A percentile compares a stretch with the other conserved stretches of the same genome.
Conservation (phyloP, 352 stramenopile genomes). For the Thraustotheca clavata region DNA sequence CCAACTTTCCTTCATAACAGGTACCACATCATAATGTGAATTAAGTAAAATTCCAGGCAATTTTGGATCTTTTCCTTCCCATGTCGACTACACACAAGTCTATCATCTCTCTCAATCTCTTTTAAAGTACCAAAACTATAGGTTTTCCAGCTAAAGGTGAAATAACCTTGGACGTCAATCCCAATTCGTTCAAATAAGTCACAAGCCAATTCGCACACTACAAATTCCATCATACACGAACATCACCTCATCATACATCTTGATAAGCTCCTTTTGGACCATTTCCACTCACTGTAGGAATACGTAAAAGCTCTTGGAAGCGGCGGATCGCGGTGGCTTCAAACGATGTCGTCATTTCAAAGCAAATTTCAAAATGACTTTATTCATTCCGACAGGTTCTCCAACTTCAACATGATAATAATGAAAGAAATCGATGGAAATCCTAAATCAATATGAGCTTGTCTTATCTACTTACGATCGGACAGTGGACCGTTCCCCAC, state of each 20-base stretch:
- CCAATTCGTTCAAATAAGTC: constrained; percentile 38
- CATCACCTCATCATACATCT: constrained; percentile 13
- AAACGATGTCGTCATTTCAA: background rate
- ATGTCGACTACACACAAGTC: constrained; percentile 41
- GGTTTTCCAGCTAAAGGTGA: constrained; percentile 60
- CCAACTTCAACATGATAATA: background rate
- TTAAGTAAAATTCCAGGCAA: constrained; percentile 90
- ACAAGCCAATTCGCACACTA: constrained; percentile 58
- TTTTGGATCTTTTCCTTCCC: constrained; percentile 70
- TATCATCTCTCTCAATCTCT: background rate
- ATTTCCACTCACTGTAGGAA: constrained; percentile 68
- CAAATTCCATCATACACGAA: background rate
- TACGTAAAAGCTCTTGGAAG: constrained; percentile 68
- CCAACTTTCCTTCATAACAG: constrained; percentile 82
- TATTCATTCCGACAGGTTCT: background rate
- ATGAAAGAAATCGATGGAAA: background rate
- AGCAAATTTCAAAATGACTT: background rate
- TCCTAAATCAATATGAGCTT: background rate
- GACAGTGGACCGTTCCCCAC: too few species aligned
- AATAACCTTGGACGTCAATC: constrained; percentile 53
- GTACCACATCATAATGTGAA: constrained; percentile 96
- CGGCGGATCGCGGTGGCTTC: constrained; percentile 23
- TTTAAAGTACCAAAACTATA: constrained; percentile 75
- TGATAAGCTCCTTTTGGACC: constrained; percentile 58
- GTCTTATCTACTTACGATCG: background rate